Base-by-base conservation (phyloP, 2,329 filamentous ascomycete genomes). In the Alternaria sp. region DNA sequence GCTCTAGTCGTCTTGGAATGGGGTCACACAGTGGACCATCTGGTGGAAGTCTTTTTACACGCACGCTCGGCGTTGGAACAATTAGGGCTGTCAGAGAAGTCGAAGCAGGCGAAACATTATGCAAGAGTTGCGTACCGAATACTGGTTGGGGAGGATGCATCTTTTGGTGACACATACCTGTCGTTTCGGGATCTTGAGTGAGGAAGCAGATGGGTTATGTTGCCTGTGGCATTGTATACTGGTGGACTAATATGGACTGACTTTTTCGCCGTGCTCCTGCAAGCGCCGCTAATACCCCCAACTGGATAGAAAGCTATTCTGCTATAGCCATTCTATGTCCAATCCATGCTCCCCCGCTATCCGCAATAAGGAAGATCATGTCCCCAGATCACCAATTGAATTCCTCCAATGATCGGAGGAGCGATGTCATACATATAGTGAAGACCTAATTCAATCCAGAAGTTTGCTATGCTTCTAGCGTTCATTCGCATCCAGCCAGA, bases 71-170 rank as follows among this genome's bases (percentile, higher is more conserved):
- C 68, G 3, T 79, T 79, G 66, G 11, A 49, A 16, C 22, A 6
- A 16, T 73, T 24, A 68, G 54, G 18, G 63, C 64, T 57, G 3
- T 53, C 56, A 0, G 60, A 73, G 2, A 66, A 60, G 12, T 14
- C 59, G 14, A 32, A n/a, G 18, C 54, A 65, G 39, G 75, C 76
- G 11, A 61, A 70, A 16, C 36, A 61, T 7, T 79, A 77, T 67
- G 77, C 77, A 3, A 75, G 52, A 22, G 51, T 67, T 3, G 62
- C 67, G n/a, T 80, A 78, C 59, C 67, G 51, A 46, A 71, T 80
- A 2, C 66, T 70, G 42, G 62, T 79, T 32, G 76, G 78, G 0
- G 78, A 80, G 59, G 73, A 77, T 28, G n/a, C 16, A 14, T 51
- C 47, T 8, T 51, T 51, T 1, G 47, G 38, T 11, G 47, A 51